Evolutionary conservation across 768 basidiomycete genomes (phyloP).

Genomic region (Scleroderma bovista): DNA sequence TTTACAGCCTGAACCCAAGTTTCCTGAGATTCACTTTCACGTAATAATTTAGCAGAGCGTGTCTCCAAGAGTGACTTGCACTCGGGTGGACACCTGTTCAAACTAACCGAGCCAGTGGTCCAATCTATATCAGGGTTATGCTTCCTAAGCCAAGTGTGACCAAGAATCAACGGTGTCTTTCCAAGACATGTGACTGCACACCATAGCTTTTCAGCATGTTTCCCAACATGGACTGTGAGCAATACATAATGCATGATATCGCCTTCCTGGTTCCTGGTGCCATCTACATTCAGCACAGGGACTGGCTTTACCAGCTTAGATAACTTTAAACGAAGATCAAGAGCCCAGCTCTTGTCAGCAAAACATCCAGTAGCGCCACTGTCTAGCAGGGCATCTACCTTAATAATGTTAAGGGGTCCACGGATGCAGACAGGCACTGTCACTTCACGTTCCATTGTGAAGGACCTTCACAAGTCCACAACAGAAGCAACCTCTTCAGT

Average conservation of each 20-base stretch:
- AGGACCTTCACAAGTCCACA: too few relatives aligned
- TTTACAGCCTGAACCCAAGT: neutral
- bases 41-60: neutral
- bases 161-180: conserved; percentile 6
- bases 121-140: conserved; percentile 20
- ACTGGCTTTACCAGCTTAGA: neutral
- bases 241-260: neutral
- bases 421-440: too few relatives aligned
- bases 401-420: too few relatives aligned
- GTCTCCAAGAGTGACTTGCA: neutral
- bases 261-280: neutral
- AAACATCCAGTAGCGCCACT: neutral
- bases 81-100: conserved; percentile 1
- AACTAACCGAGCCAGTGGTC: conserved; percentile 13
- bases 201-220: neutral
- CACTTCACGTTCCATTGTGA: too few relatives aligned
- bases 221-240: neutral
- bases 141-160: conserved; percentile 20
- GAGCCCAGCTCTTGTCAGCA: neutral
- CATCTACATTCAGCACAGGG: neutral
- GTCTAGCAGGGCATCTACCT: neutral
- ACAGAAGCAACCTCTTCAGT: too few relatives aligned
- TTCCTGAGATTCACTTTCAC: neutral
- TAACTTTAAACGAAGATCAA: neutral
- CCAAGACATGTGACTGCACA: conserved; percentile 1